These are phyloP conservation scores for Talaromyces sp. DNA, from an alignment of 2,329 filamentous ascomycete genomes.

Conservation along the genomic window DNA sequence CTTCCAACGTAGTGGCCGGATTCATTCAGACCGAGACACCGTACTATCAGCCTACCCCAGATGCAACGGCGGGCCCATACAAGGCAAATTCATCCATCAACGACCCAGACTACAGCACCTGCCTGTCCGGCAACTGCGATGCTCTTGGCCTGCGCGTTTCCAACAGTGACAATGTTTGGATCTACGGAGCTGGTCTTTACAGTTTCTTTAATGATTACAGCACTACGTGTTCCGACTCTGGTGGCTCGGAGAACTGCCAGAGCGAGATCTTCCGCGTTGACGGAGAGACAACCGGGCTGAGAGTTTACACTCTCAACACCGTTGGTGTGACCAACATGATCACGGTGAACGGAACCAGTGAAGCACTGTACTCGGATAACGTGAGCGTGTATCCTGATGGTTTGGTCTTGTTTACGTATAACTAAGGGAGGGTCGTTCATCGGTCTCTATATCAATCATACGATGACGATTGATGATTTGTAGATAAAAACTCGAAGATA, in stretches of 20 bases:
- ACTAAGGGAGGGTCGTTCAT: neutral
- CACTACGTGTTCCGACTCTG: slow-evolving; percentile 36
- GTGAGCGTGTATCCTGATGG: slow-evolving; percentile 41
- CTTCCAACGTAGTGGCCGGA: slow-evolving; percentile 26
- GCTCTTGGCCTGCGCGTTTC: slow-evolving; percentile 47
- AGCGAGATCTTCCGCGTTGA: slow-evolving; percentile 45
- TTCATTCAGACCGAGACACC: slow-evolving; percentile 37
- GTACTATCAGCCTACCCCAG: slow-evolving; percentile 35
- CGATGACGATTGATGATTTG: neutral
- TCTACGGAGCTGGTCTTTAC: slow-evolving; percentile 51
- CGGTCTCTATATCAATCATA: neutral
- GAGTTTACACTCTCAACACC: slow-evolving; percentile 46
- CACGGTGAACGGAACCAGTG: slow-evolving; percentile 36
- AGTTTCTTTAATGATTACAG: slow-evolving; percentile 52
- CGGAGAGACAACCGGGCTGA: slow-evolving; percentile 16
- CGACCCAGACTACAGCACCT: slow-evolving; percentile 31
- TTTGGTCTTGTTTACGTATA: slow-evolving; percentile 35
- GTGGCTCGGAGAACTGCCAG: slow-evolving; percentile 41
- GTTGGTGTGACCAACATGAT: slow-evolving; percentile 44
- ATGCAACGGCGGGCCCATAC: slow-evolving; percentile 28
- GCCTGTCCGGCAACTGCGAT: slow-evolving; percentile 28
- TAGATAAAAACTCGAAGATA: neutral
- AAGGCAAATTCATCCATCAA: slow-evolving; percentile 23
- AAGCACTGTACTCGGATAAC: slow-evolving; percentile 44
- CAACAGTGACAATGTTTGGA: slow-evolving; percentile 35